Evolutionary conservation across 306 rosid species (phyloP).

Genomic region (Citrullus colocynthis): DNA sequence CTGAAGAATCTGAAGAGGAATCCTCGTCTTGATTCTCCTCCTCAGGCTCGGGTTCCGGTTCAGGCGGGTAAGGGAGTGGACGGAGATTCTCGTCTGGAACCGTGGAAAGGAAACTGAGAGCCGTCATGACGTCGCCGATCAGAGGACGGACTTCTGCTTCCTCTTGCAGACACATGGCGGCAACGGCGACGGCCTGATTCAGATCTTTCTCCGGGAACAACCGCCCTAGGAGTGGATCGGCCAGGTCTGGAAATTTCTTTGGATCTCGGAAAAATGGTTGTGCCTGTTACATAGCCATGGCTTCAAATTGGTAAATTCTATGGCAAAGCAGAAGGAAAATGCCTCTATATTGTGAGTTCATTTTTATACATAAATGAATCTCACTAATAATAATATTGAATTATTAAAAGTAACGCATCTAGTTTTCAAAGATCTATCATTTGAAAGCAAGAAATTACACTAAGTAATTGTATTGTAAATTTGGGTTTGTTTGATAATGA

Average conservation of each 20-base stretch:
- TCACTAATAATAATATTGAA: neutral
- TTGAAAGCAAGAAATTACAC: neutral
- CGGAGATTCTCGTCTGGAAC: conserved; percentile 16
- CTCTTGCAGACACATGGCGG: conserved; percentile 93
- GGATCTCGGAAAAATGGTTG: conserved; percentile 68
- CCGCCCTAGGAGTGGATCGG: conserved; percentile 45
- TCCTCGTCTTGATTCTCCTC: no score
- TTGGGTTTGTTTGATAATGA: neutral
- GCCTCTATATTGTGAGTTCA: neutral
- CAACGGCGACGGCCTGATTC: conserved; percentile 80
- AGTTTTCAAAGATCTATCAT: neutral
- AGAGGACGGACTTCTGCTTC: conserved; percentile 78
- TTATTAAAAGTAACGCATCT: neutral
- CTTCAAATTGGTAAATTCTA: neutral
- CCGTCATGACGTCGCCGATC: conserved; percentile 66
- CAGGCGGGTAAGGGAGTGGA: conserved; percentile 13
- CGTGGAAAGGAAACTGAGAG: conserved; percentile 62
- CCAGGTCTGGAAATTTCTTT: conserved; percentile 58
- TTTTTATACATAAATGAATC: neutral
- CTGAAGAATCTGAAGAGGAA: neutral
- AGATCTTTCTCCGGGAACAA: conserved; percentile 70
- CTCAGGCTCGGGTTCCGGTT: neutral
- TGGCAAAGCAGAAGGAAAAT: neutral
- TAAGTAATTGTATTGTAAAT: neutral
- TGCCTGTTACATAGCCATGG: conserved; percentile 35